Evolutionary conservation across 2,329 filamentous ascomycete species (phyloP).

Genomic region (Cryphonectria naterciae): DNA sequence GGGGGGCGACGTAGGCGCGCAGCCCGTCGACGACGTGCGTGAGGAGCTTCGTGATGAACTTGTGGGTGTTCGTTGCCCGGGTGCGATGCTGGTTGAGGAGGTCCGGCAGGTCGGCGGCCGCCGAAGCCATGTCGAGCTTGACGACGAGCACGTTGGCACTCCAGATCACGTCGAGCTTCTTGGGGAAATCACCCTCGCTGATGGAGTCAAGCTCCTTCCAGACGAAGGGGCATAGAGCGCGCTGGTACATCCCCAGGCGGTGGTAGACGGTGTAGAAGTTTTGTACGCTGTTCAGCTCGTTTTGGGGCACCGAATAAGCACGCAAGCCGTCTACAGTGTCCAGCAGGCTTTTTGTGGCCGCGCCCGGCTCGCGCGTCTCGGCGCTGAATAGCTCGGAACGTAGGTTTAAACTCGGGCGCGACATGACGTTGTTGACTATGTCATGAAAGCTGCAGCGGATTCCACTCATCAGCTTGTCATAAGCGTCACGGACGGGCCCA

Average conservation of each 20-base stretch:
- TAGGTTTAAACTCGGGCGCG: not conserved
- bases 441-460: constrained; percentile 24
- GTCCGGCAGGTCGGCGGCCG: not conserved
- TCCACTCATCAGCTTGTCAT: constrained; percentile 22
- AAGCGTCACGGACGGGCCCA: constrained; percentile 10
- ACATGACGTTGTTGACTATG: constrained; percentile 23
- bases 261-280: constrained; percentile 34
- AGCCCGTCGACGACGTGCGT: constrained; percentile 22
- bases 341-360: not conserved
- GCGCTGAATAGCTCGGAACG: not conserved
- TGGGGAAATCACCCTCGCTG: not conserved
- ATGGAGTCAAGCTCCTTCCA: constrained; percentile 36
- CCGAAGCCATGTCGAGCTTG: constrained; percentile 2
- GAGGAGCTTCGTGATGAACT: constrained; percentile 3
- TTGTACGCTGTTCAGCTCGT: constrained; percentile 32
- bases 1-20: constrained; percentile 19
- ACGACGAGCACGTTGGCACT: constrained; percentile 1
- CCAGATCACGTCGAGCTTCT: not conserved
- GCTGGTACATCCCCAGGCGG: constrained; percentile 39
- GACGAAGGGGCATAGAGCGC: constrained; percentile 42
- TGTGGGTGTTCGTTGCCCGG: not conserved
- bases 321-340: constrained; percentile 41
- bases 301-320: constrained; percentile 41
- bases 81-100: too few species aligned
- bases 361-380: too few species aligned